These are phyloP conservation scores for Pestalotiopsis sp. DNA, from an alignment of 2,329 filamentous ascomycete genomes.

Conservation along the genomic window DNA sequence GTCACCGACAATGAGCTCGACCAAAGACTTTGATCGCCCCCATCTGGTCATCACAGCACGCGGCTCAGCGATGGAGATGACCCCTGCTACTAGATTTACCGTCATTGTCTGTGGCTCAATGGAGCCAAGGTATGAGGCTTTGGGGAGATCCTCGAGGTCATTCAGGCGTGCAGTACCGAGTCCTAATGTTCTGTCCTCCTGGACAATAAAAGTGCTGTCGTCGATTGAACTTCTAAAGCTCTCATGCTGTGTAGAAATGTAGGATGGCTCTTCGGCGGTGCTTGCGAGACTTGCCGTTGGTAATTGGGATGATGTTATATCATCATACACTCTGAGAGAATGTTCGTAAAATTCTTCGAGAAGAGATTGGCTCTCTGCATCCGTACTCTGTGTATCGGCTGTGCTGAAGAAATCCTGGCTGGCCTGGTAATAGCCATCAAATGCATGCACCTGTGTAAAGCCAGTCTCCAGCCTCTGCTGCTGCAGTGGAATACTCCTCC, in stretches of 20 bases:
- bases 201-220: constrained; percentile 21
- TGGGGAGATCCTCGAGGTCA: constrained; percentile 72
- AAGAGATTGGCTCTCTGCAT: constrained; percentile 38
- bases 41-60: constrained; percentile 70
- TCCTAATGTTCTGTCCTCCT: constrained; percentile 25
- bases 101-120: constrained; percentile 82
- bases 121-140: constrained; percentile 63
- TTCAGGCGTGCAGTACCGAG: constrained; percentile 49
- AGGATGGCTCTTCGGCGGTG: constrained; percentile 35
- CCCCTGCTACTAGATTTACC: constrained; percentile 77
- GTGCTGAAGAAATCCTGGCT: constrained; percentile 52
- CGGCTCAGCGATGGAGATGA: constrained; percentile 72
- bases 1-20: constrained; percentile 83
- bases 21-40: constrained; percentile 63
- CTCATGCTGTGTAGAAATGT: constrained; percentile 36
- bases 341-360: constrained; percentile 76
- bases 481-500: constrained; percentile 57
- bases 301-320: constrained; percentile 65
- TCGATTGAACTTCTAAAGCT: constrained; percentile 33
- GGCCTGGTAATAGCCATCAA: constrained; percentile 31
- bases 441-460: constrained; percentile 52
- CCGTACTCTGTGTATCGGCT: constrained; percentile 37
- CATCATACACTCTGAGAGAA: constrained; percentile 72
- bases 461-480: constrained; percentile 51
- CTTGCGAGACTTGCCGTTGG: constrained; percentile 27